Evolutionary conservation across 148 eudicot genomes (phyloP), one percentile per base, ranked within the genome.

Genomic region (Suaeda aralocaspica): DNA sequence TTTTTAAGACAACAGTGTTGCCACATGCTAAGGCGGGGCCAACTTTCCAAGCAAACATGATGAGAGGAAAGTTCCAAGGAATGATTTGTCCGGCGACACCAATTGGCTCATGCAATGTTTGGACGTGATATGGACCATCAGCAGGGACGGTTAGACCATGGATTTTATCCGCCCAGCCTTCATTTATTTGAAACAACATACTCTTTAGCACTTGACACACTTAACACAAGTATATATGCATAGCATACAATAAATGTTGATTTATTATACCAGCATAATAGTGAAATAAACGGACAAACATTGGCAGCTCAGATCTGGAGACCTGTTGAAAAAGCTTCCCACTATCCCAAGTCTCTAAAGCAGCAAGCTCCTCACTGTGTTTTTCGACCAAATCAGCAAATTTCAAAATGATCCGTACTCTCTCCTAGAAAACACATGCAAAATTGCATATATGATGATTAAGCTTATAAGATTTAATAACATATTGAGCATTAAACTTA

Each of bases 121-220:
- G 90, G 29, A 86, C 83, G 50, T 89, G 94, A 81, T 89, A 68
- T 28, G 82, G 85, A 25, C 94, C 90, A 60, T 89, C 94, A n/a
- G 87, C 90, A 31, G 90, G 94, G 75, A 79, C 88, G 0, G 90
- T 86, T 30, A 86, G 61, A 9, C 94, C 94, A 57, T 89, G 94
- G 75, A 89, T 89, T 76, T 89, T 89, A 74, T 89, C 94, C 0
- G 94, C 87, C 94, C 94, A 89, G 50, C 94, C 94, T 89, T 66
- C 78, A 72, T 57, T 15, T 8, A 39, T 53, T 25, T 8, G 31
- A 18, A 63, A 15, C n/a, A 29, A 55, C 34, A 68, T 49, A 21
- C 12, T 39, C 11, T 52, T 33, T 15, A 44, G 60, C 39, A 19
- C 71, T 59, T 12, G 55, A 26, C 15, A 26, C 64, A n/a, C 33